Conservation (phyloP, 768 basidiomycete genomes). For the Russula foetens region DNA sequence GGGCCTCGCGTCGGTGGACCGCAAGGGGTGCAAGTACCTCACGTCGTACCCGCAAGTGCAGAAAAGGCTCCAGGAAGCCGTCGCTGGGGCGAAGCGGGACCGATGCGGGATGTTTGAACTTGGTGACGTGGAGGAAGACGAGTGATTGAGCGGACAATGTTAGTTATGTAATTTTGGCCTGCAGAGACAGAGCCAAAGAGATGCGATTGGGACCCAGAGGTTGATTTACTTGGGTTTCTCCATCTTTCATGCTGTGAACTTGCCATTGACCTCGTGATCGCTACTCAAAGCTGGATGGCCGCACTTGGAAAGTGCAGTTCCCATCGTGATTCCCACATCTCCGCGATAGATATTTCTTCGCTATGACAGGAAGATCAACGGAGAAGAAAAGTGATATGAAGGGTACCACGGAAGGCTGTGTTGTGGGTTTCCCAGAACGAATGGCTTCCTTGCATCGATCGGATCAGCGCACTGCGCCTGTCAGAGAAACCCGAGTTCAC, state of each 20-base stretch:
- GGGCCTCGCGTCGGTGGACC: slow-evolving; percentile 75
- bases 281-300: no score
- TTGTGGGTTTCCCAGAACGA: neutral
- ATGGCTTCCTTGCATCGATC: neutral
- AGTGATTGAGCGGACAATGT: slow-evolving; percentile 25
- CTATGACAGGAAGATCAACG: no score
- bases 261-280: no score
- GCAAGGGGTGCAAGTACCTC: slow-evolving; percentile 67
- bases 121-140: slow-evolving; percentile 86
- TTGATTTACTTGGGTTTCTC: no score
- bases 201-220: neutral
- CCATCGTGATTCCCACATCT: neutral
- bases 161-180: neutral
- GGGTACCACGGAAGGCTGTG: neutral
- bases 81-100: slow-evolving; percentile 59
- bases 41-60: slow-evolving; percentile 59
- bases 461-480: neutral
- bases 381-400: neutral
- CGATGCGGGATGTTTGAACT: slow-evolving; percentile 84
- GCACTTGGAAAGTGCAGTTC: no score
- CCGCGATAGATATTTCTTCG: neutral
- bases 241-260: no score
- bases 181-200: neutral
- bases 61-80: slow-evolving; percentile 54
- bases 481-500: neutral